Evolutionary conservation across 805 yeast species (phyloP).

Genomic region (Blastobotrys attinorum): DNA sequence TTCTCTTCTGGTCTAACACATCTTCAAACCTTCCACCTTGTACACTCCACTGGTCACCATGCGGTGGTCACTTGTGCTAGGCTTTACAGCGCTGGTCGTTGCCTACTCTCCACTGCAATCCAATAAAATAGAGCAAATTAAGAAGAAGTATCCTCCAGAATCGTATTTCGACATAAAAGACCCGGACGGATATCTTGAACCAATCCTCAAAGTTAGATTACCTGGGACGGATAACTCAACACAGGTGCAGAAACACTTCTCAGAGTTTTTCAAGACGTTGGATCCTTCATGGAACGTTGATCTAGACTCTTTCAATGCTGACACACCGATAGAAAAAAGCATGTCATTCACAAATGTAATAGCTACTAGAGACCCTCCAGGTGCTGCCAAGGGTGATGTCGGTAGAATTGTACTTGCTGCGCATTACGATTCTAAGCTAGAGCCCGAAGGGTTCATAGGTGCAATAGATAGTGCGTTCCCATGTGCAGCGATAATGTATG

Average conservation of each 20-base stretch:
- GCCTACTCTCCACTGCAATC: background rate
- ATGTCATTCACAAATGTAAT: slow-evolving; percentile 28
- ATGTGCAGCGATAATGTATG: slow-evolving; percentile 43
- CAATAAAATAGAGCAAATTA: slow-evolving; percentile 2
- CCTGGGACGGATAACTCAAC: slow-evolving; percentile 39
- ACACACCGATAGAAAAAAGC: slow-evolving; percentile 33
- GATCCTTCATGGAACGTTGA: slow-evolving; percentile 20
- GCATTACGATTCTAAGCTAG: slow-evolving; percentile 45
- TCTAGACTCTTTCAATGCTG: slow-evolving; percentile 26
- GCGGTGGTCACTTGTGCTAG: too few relatives aligned
- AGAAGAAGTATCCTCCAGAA: slow-evolving; percentile 9
- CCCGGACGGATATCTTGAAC: slow-evolving; percentile 20
- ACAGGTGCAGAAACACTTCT: slow-evolving; percentile 33
- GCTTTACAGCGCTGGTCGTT: too few relatives aligned
- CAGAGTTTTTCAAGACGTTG: slow-evolving; percentile 27
- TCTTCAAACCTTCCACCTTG: too few relatives aligned
- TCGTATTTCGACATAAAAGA: slow-evolving; percentile 13
- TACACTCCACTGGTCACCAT: too few relatives aligned
- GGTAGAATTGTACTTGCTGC: slow-evolving; percentile 39
- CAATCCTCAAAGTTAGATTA: slow-evolving; percentile 28
- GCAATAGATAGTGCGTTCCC: slow-evolving; percentile 56
- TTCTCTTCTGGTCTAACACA: too few relatives aligned
- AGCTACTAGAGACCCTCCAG: slow-evolving; percentile 23
- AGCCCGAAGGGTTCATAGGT: slow-evolving; percentile 50
- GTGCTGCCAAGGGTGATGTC: slow-evolving; percentile 13